Percentiles rank a stretch among this genome's conserved stretches.
Evolutionary conservation across 768 basidiomycete genomes (phyloP).

Genomic region (Lactifluus pinguis): DNA sequence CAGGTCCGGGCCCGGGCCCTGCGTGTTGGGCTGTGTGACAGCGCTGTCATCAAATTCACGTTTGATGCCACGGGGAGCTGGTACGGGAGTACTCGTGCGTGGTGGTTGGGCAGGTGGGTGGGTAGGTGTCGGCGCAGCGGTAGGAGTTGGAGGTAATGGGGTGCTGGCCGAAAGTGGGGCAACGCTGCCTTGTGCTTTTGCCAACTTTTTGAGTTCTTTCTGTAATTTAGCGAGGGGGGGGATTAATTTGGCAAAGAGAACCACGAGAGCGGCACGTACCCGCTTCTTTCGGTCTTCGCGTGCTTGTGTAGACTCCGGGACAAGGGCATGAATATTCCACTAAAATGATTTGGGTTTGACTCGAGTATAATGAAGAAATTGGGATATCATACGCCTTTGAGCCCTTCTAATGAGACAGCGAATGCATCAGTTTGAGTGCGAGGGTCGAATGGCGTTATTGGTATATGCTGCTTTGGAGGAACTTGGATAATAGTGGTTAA

Average conservation of each 20-base stretch:
- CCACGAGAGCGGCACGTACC: conserved; percentile 10
- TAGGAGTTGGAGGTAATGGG: conserved; percentile 7
- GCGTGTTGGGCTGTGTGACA: conserved; percentile 11
- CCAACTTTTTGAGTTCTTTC: conserved; percentile 21
- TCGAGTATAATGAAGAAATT: not conserved
- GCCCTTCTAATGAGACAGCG: conserved; percentile 18
- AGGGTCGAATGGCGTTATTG: conserved; percentile 15
- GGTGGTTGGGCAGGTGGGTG: conserved; percentile 9
- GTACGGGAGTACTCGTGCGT: conserved; percentile 14
- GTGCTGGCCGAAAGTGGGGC: conserved; percentile 6
- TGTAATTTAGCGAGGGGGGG: not conserved
- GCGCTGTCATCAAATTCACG: conserved; percentile 16
- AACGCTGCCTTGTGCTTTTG: conserved; percentile 15
- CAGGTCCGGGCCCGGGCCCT: not conserved
- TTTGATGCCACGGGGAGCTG: conserved; percentile 17
- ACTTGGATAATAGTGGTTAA: conserved; percentile 14
- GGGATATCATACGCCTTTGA: conserved; percentile 16
- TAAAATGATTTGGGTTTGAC: not conserved
- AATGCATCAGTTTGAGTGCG: conserved; percentile 18
- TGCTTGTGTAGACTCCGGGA: conserved; percentile 20
- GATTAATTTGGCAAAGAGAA: not conserved
- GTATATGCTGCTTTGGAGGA: conserved; percentile 20
- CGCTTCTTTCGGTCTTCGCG: conserved; percentile 21
- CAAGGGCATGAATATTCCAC: conserved; percentile 22
- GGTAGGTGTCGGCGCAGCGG: not conserved